A percentile compares a stretch with the other conserved stretches of the same genome.
phyloP scores from a whole-genome alignment of 352 stramenopile species.

The Nothophytophthora sp. region DNA sequence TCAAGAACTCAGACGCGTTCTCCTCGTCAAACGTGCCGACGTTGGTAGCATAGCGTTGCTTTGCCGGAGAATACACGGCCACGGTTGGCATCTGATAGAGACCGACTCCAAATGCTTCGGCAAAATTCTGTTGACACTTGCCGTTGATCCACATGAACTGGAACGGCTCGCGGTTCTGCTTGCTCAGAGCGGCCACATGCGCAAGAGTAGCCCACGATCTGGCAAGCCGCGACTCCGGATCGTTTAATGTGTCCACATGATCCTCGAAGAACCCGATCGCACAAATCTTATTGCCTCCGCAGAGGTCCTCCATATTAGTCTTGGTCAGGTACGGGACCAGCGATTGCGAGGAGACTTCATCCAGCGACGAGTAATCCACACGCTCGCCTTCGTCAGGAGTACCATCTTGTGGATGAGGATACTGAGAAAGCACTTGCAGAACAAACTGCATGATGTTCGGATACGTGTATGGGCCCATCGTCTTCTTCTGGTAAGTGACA shows the following conservation, averaged over 20 bases:
- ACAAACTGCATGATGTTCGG: conserved; percentile 72
- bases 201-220: conserved; percentile 44
- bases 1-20: conserved; percentile 54
- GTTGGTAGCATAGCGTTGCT: conserved; percentile 71
- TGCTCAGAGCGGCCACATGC: conserved; percentile 48
- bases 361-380: conserved; percentile 26
- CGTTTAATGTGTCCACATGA: conserved; percentile 44
- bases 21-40: conserved; percentile 68
- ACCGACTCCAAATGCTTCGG: conserved; percentile 65
- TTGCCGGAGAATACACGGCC: conserved; percentile 73
- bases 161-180: conserved; percentile 57
- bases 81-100: conserved; percentile 79
- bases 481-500: conserved; percentile 70
- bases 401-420: conserved; percentile 51
- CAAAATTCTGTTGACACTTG: conserved; percentile 73
- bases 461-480: conserved; percentile 61
- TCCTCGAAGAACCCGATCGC: conserved; percentile 78
- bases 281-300: conserved; percentile 67
- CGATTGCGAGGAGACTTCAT: conserved; percentile 19
- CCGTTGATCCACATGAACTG: conserved; percentile 79
- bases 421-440: conserved; percentile 58
- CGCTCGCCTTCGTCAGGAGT: conserved; percentile 14
- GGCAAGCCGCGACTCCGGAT: conserved; percentile 40
- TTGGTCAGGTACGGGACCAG: conserved; percentile 58
- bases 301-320: conserved; percentile 52